phyloP scores from a whole-genome alignment of 257 asterid species.

The Nicotiana undulata region DNA sequence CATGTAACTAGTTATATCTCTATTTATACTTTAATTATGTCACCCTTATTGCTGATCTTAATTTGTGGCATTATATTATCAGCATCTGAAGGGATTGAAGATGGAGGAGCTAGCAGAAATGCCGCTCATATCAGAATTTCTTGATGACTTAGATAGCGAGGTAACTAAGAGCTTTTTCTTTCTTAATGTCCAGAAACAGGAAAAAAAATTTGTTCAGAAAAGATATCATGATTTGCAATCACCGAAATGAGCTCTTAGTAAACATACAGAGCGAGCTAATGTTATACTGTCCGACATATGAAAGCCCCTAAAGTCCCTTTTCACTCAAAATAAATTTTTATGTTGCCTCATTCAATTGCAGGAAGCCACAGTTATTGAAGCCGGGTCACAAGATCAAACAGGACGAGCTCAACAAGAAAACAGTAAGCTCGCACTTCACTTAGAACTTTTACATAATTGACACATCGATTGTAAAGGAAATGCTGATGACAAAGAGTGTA shows the following conservation, averaged over 20 bases:
- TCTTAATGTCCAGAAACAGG: no score
- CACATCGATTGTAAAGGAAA: no score
- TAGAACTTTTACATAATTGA: neutral
- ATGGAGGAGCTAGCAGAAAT: conserved; percentile 75
- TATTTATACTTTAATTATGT: no score
- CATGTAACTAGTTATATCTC: no score
- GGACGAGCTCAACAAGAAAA: conserved; percentile 32
- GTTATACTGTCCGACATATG: neutral
- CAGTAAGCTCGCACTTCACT: conserved; percentile 29
- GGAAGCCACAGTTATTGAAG: conserved; percentile 34
- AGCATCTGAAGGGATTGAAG: conserved; percentile 61
- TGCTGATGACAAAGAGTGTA: no score
- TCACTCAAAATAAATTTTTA: neutral
- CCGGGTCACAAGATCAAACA: conserved; percentile 18
- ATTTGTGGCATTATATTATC: conserved; percentile 7
- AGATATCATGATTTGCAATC: no score
- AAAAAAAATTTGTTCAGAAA: no score
- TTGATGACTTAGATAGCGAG: conserved; percentile 56
- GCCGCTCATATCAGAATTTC: conserved; percentile 50
- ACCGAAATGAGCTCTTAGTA: neutral
- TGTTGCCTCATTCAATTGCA: conserved; percentile 14
- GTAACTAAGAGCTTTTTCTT: conserved; percentile 17
- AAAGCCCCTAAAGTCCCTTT: neutral
- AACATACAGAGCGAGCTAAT: neutral
- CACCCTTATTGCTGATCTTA: neutral